Base-by-base conservation (phyloP, 192 early-diverging fungal species). In the Ambispora gerdemannii region DNA sequence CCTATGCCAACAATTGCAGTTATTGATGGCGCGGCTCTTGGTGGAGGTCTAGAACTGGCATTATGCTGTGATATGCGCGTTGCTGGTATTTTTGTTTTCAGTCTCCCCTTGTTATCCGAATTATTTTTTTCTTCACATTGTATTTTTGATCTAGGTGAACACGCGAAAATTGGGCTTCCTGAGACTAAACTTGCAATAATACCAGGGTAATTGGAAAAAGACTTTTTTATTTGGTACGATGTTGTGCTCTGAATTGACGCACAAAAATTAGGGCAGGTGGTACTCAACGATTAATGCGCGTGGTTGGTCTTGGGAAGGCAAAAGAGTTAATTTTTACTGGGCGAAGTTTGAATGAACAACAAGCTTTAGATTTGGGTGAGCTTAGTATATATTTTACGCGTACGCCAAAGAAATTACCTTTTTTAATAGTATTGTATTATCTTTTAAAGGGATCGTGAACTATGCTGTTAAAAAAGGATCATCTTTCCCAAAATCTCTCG, bases 251-350 rank as follows among this genome's bases (percentile, higher is more conserved):
- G 30, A 59, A n/a, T n/a, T 65, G 32, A 79, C 19, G 22, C 49
- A 56, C 17, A 15, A 3, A 33, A 22, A 20, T 30, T 80, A 91
- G 90, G 34, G 94, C 96, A 47, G 96, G 96, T 25, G 96, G 96
- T 32, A 98, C 96, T 7, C 92, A 96, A 77, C 87, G 95, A 27
- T 81, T 97, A 38, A 86, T 94, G 32, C 83, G 92, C 27, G 75
- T 97, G 52, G 92, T 98, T 64, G 96, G 96, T 3, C 63, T 82
- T 27, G 81, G 93, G 13, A 88, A 87, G 47, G 92, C 96, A 1
- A 98, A 98, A 80, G 94, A 97, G 53, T 83, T 98, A 8, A 92
- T 98, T 49, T 98, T 88, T 70, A 96, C 96, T 13, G 94, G 85
- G 1, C 82, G 83, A 30, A 81, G 85, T 1, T 76, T 96, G 67